Conservation (phyloP, 1,284 basidiomycete genomes). For the Tetrapyrgos nigripes region DNA sequence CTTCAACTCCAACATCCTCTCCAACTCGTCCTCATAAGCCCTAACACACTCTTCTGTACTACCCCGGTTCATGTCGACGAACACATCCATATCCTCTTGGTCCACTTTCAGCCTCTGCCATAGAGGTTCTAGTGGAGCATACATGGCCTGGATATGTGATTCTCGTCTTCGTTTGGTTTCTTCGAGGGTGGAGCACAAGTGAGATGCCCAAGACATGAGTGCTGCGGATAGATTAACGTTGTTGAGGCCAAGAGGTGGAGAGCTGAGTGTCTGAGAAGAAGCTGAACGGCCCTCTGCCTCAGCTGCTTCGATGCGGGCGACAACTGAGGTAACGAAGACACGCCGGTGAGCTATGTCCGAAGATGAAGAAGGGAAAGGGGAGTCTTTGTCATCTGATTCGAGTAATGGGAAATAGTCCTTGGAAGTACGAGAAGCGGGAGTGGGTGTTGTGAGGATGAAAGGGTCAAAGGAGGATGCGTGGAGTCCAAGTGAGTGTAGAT, state of each 20-base stretch:
- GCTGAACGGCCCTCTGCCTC: too few species aligned
- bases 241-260: too few species aligned
- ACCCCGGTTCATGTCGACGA: too few species aligned
- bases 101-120: constrained; percentile 81
- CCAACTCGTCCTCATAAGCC: too few species aligned
- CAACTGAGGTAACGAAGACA: constrained; percentile 67
- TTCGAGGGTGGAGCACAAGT: too few species aligned
- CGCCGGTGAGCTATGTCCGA: constrained; percentile 56
- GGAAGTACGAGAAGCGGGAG: constrained; percentile 47
- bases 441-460: constrained; percentile 57
- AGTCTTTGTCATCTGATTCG: too few species aligned
- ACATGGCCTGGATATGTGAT: constrained; percentile 88
- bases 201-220: too few species aligned
- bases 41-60: too few species aligned
- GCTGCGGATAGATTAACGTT: too few species aligned
- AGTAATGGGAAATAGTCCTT: constrained; percentile 36
- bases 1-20: too few species aligned
- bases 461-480: constrained; percentile 56
- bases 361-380: constrained; percentile 33
- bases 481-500: constrained; percentile 27
- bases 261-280: too few species aligned
- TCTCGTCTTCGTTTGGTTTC: too few species aligned
- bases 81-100: constrained; percentile 66
- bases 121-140: constrained; percentile 83
- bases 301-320: constrained; percentile 66